These are phyloP conservation scores for Pichia sp. DNA, from an alignment of 1,139 yeast species.

Conservation along the genomic window DNA sequence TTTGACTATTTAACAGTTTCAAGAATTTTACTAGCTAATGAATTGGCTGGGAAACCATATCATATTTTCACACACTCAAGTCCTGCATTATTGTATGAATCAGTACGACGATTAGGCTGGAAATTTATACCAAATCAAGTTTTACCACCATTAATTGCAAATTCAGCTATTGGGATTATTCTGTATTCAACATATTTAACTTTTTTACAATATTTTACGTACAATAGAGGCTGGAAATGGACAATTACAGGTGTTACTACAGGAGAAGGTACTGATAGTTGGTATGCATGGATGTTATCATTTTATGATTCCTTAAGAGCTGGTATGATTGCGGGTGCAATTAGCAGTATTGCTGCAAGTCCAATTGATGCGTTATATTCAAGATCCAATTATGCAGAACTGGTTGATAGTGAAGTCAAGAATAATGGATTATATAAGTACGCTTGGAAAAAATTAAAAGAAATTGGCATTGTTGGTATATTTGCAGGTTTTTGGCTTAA, in stretches of 20 bases:
- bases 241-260: conserved; percentile 10
- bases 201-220: conserved; percentile 34
- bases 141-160: conserved; percentile 81
- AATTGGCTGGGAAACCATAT: conserved; percentile 53
- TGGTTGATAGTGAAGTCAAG: conserved; percentile 56
- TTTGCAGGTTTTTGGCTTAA: conserved; percentile 84
- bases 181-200: conserved; percentile 75
- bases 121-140: conserved; percentile 76
- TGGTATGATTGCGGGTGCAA: conserved; percentile 80
- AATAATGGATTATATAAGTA: conserved; percentile 61
- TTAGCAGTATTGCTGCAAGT: conserved; percentile 87
- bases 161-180: conserved; percentile 80
- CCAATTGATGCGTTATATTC: conserved; percentile 90
- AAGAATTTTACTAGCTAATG: conserved; percentile 43
- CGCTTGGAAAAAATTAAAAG: conserved; percentile 59
- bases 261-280: conserved; percentile 9
- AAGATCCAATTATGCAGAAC: conserved; percentile 68
- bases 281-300: conserved; percentile 14
- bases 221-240: conserved; percentile 22
- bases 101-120: conserved; percentile 79
- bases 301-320: conserved; percentile 53
- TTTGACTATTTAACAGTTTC: conserved; percentile 76
- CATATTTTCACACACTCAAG: conserved; percentile 69
- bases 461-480: conserved; percentile 76
- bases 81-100: conserved; percentile 63